Base-by-base conservation (phyloP, 2,329 filamentous ascomycete species). In the Cercospora brassicicola region DNA sequence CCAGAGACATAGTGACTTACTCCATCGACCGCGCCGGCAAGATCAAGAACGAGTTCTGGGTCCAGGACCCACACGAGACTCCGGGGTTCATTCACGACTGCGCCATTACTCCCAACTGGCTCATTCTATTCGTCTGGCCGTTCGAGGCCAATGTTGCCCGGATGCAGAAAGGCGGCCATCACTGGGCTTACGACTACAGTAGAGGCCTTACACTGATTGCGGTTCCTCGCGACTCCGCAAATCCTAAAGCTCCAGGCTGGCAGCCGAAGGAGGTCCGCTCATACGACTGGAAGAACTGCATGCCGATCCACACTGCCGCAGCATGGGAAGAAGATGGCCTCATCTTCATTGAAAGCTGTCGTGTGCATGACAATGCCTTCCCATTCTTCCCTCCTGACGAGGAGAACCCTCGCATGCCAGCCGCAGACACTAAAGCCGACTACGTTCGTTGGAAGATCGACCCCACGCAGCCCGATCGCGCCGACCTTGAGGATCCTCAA, bases 371-470 rank as follows among this genome's bases (percentile, higher is more conserved):
- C 73, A 82, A 82, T 67, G 78, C 82, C 13, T 82, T 82, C 74
- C 77, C 77, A 42, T 79, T 82, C 74, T 82, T 82, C 71, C 80
- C 80, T 20, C 78, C 81, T 0, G 78, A 80, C 36, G 72, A 74
- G 11, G 72, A 72, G 39, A 55, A 66, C 30, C 57, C 45, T 15
- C 66, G 33, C 2, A 73, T 74, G 64, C 78, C 74, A 1, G 72
- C 73, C 0, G 74, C 75, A 1, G 76, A 82, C 33, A 74, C 79
- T 1, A 79, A 80, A 69, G 79, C 78, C 5, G 81, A 83, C 68
- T 81, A 79, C 64, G 78, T 82, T 10, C 79, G 81, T 53, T 83
- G 80, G 80, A 71, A 76, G 33, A 74, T 84, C 53, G 81, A 83
- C 69, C 78, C 79, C 4, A 72, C 71, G 3, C 36, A 73, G 20